These are phyloP conservation scores for Fallopia convolvulus DNA, from an alignment of 148 eudicot genomes.

Conservation along the genomic window DNA sequence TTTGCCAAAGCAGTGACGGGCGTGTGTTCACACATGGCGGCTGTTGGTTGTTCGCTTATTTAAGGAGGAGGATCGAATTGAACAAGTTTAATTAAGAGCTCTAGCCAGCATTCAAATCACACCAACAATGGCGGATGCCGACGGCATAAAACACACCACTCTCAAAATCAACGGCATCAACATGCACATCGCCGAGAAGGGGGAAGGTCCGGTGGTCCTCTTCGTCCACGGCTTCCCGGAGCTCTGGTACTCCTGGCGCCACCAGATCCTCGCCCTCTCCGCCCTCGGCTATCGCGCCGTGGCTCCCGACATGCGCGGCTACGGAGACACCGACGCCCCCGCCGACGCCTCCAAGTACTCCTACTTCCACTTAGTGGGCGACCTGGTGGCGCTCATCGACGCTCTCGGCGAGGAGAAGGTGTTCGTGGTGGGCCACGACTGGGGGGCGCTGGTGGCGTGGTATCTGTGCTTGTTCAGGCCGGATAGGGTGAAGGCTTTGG, in stretches of 20 bases:
- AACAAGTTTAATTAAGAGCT: too few relatives aligned
- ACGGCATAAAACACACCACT: conserved; percentile 21
- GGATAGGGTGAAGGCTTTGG: conserved; percentile 43
- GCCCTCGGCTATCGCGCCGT: conserved; percentile 42
- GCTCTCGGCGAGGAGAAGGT: conserved; percentile 28
- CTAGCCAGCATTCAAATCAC: too few relatives aligned
- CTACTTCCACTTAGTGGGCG: conserved; percentile 37
- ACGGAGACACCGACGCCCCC: conserved; percentile 49
- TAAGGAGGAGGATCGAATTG: too few relatives aligned
- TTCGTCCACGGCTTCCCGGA: conserved; percentile 63
- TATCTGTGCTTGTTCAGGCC: conserved; percentile 41
- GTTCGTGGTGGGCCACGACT: conserved; percentile 56
- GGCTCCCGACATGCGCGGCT: conserved; percentile 64
- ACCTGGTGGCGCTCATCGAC: conserved; percentile 43
- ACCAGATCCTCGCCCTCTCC: conserved; percentile 40
- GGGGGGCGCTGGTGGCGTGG: conserved; percentile 60
- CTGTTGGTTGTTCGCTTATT: too few relatives aligned
- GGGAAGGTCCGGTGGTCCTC: conserved; percentile 35
- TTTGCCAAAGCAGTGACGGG: too few relatives aligned
- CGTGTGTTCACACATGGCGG: too few relatives aligned
- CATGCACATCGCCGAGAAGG: conserved; percentile 37
- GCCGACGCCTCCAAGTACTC: conserved; percentile 32
- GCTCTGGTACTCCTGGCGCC: conserved; percentile 64
- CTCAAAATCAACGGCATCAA: conserved; percentile 22
- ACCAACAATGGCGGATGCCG: conserved; percentile 8